Percentiles rank a stretch among this genome's conserved stretches.
phyloP scores from a whole-genome alignment of 768 basidiomycete genomes.

The Phaeotremella fagi region DNA sequence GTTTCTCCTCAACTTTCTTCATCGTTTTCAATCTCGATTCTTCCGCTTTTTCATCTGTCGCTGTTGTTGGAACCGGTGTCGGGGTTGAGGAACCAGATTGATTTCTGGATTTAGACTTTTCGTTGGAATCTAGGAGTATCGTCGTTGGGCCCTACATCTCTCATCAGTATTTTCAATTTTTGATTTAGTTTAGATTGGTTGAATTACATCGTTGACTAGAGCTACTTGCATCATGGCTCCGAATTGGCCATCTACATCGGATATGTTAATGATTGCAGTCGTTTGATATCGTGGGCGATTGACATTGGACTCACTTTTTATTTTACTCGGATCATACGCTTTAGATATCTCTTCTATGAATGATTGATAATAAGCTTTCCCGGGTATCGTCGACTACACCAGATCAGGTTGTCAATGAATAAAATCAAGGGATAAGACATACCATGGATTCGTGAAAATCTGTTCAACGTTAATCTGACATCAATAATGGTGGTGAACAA shows the following conservation, averaged over 20 bases:
- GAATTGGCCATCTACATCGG: constrained; percentile 71
- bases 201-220: constrained; percentile 72
- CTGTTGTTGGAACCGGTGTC: neutral
- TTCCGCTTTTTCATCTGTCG: neutral
- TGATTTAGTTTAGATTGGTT: no score
- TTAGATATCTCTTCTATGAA: constrained; percentile 67
- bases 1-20: neutral
- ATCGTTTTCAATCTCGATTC: neutral
- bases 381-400: constrained; percentile 61
- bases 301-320: constrained; percentile 61
- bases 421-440: constrained; percentile 33
- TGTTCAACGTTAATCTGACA: constrained; percentile 32
- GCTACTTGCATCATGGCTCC: constrained; percentile 95
- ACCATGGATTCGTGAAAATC: constrained; percentile 96
- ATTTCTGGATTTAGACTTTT: neutral
- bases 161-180: no score
- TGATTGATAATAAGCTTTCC: constrained; percentile 63
- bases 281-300: neutral
- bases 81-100: neutral
- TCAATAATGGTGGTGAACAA: neutral
- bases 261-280: neutral
- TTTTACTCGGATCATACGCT: constrained; percentile 66
- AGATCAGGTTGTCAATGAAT: constrained; percentile 13
- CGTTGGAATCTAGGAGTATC: constrained; percentile 27
- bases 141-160: constrained; percentile 45